Percentiles rank a stretch among this genome's conserved stretches.
These are phyloP conservation scores for Xylariaceae sp. DNA, from an alignment of 2,329 filamentous ascomycete species.

Conservation along the genomic window DNA sequence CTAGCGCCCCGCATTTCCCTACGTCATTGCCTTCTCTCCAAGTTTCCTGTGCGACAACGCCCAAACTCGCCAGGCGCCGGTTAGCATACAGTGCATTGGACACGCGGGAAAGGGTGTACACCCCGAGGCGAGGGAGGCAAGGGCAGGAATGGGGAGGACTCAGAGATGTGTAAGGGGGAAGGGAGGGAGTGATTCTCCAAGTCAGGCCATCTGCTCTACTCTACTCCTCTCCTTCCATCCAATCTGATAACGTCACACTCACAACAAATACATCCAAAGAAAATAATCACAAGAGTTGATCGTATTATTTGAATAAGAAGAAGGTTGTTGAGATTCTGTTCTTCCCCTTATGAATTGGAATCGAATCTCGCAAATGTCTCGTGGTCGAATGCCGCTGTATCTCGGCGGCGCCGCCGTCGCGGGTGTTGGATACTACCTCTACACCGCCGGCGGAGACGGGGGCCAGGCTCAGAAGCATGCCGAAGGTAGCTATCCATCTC, in stretches of 20 bases:
- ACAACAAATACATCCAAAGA: no score
- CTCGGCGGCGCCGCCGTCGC: slow-evolving; percentile 58
- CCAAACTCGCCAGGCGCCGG: not conserved
- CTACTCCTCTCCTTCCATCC: slow-evolving; percentile 7
- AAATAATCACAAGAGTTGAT: no score
- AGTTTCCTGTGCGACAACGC: not conserved
- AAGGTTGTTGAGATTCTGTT: not conserved
- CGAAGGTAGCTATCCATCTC: slow-evolving; percentile 55
- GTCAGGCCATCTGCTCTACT: slow-evolving; percentile 11
- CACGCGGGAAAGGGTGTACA: no score
- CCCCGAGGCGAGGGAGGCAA: not conserved
- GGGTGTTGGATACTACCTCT: slow-evolving; percentile 84
- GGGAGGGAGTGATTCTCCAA: not conserved
- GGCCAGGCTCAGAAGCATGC: slow-evolving; percentile 81
- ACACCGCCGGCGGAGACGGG: slow-evolving; percentile 73
- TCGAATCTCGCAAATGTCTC: slow-evolving; percentile 8
- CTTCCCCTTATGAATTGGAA: not conserved
- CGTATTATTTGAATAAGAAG: not conserved
- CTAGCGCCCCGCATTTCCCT: not conserved
- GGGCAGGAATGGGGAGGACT: not conserved
- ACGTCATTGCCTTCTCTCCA: slow-evolving; percentile 1
- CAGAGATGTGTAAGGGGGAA: not conserved
- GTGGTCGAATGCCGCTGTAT: slow-evolving; percentile 31
- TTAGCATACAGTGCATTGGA: no score
- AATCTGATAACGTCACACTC: slow-evolving; percentile 7